Evolutionary conservation across 2,329 filamentous ascomycete genomes (phyloP).

Genomic region (Simplicillium aogashimaense): DNA sequence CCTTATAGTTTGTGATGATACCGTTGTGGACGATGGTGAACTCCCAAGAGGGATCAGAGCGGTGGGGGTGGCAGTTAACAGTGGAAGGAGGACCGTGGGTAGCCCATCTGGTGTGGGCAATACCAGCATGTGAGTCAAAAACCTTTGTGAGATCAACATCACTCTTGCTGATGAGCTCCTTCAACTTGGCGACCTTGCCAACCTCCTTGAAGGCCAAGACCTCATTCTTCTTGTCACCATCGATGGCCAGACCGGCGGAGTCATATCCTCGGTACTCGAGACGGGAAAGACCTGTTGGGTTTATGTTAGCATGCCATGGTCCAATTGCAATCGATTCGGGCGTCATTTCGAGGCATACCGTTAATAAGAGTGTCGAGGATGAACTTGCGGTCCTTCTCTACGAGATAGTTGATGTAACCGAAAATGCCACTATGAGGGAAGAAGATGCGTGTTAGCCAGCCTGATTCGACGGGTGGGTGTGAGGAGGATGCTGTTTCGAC

Average conservation of each 20-base stretch:
- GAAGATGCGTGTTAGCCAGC: slow-evolving; percentile 14
- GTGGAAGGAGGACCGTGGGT: slow-evolving; percentile 93
- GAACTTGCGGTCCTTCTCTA: slow-evolving; percentile 96
- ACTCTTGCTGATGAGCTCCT: slow-evolving; percentile 77
- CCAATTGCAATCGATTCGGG: neutral
- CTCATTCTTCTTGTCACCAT: slow-evolving; percentile 98
- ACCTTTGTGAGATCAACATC: slow-evolving; percentile 81
- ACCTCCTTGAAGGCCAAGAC: slow-evolving; percentile 98
- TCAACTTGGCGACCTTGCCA: slow-evolving; percentile 95
- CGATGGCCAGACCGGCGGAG: slow-evolving; percentile 88
- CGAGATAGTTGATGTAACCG: slow-evolving; percentile 98
- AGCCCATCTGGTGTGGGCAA: slow-evolving; percentile 98
- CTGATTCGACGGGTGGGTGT: slow-evolving; percentile 3
- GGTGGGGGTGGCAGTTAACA: slow-evolving; percentile 95
- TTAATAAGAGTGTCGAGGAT: slow-evolving; percentile 95
- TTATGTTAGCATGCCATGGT: slow-evolving; percentile 16
- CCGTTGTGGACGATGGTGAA: slow-evolving; percentile 98
- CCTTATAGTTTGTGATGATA: slow-evolving; percentile 99
- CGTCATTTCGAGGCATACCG: slow-evolving; percentile 41
- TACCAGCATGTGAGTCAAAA: slow-evolving; percentile 96
- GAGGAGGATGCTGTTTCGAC: too few relatives aligned
- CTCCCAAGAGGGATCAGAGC: slow-evolving; percentile 91
- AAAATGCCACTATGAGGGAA: slow-evolving; percentile 67
- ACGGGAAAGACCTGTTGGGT: slow-evolving; percentile 66
- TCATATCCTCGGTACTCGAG: slow-evolving; percentile 99